A percentile compares a stretch with the other conserved stretches of the same genome.
Evolutionary conservation across 1,139 yeast species (phyloP).

Genomic region (Suhomyces anneliseae): DNA sequence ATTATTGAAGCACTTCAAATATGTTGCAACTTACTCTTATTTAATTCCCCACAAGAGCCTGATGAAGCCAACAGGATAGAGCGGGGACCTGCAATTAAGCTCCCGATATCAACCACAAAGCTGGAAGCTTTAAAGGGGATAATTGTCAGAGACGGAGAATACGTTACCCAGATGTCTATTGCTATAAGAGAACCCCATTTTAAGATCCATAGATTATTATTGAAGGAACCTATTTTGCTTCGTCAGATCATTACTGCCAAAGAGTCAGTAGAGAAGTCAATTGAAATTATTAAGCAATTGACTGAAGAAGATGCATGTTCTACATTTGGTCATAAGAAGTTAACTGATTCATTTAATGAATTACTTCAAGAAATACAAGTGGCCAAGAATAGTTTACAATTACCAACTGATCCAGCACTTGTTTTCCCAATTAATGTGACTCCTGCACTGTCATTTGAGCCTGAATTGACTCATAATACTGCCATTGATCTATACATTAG

Average conservation of each 20-base stretch:
- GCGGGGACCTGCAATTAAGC: constrained; percentile 40
- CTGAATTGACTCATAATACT: constrained; percentile 31
- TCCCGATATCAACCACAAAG: constrained; percentile 40
- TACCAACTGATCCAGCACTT: constrained; percentile 43
- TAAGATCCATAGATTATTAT: constrained; percentile 26
- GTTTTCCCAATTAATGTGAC: constrained; percentile 43
- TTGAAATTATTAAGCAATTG: constrained; percentile 25
- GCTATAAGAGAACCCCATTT: constrained; percentile 31
- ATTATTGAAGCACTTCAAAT: constrained; percentile 42
- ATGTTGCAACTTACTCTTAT: constrained; percentile 38
- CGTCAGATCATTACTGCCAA: constrained; percentile 37
- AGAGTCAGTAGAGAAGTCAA: constrained; percentile 32
- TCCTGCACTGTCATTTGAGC: constrained; percentile 29
- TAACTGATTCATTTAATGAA: constrained; percentile 26
- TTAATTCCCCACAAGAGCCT: constrained; percentile 43
- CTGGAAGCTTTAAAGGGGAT: constrained; percentile 45
- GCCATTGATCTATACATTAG: constrained; percentile 43
- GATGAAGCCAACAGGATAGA: constrained; percentile 27
- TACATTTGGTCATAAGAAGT: constrained; percentile 9
- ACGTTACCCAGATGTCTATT: constrained; percentile 33
- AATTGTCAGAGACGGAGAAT: constrained; percentile 43
- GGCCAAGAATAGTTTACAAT: constrained; percentile 40
- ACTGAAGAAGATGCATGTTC: constrained; percentile 8
- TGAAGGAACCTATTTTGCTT: constrained; percentile 33
- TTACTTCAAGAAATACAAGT: constrained; percentile 30